phyloP scores from a whole-genome alignment of 805 yeast species.

The Clavispora santaluciae region DNA sequence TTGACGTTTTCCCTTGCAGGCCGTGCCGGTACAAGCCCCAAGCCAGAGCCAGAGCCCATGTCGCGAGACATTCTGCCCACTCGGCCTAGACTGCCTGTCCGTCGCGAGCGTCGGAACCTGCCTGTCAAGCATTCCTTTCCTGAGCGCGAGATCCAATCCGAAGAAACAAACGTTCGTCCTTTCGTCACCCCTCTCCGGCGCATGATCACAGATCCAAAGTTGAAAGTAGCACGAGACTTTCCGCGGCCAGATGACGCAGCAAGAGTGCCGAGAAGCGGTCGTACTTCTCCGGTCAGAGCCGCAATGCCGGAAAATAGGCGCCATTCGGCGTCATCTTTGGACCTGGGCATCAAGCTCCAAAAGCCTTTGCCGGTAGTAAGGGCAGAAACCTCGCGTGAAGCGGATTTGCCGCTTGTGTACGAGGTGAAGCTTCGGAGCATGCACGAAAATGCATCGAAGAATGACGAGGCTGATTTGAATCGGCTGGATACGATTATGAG shows the following conservation, averaged over 20 bases:
- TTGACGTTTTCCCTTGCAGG: not conserved
- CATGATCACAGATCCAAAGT: not conserved
- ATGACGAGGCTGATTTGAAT: constrained; percentile 6
- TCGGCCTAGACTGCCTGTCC: not conserved
- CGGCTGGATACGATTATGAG: constrained; percentile 30
- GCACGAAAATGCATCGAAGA: constrained; percentile 4
- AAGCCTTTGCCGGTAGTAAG: constrained; percentile 1
- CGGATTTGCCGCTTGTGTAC: constrained; percentile 35
- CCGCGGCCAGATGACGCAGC: not conserved
- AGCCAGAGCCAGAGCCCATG: not conserved
- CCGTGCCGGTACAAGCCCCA: no score
- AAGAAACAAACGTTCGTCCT: not conserved
- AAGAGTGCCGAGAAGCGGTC: not conserved
- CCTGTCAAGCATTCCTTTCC: not conserved
- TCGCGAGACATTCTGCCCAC: not conserved
- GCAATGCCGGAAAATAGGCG: not conserved
- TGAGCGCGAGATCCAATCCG: not conserved
- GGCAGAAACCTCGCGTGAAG: constrained; percentile 3
- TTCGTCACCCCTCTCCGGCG: not conserved
- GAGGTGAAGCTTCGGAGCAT: constrained; percentile 25
- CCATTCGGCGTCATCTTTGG: constrained; percentile 5
- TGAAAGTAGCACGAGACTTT: not conserved
- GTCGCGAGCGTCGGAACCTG: not conserved
- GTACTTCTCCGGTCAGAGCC: not conserved
- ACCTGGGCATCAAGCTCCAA: not conserved